Evolutionary conservation across 228 moss, liverwort and hornwort genomes (phyloP), one percentile per base, ranked within the genome.

Genomic region (Sphagnum magellanicum): DNA sequence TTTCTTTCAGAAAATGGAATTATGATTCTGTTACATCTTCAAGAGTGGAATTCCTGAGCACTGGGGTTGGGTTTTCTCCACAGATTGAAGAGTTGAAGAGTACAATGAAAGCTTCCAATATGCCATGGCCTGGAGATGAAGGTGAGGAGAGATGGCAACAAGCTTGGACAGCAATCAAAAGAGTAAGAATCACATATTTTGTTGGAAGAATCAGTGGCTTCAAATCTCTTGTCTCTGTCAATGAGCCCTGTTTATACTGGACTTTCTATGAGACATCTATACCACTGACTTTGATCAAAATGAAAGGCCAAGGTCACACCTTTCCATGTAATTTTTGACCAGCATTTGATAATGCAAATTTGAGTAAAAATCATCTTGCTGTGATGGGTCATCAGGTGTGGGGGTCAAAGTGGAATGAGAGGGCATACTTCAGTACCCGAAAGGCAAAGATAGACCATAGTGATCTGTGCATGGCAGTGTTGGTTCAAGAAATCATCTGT

Each of bases 391-490:
- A 12, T 15, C 74, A 90, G 90, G 97, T 97, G n/a, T 97, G 97
- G 97, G 97, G 85, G 49, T 97, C 91, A 48, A 93, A 97, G 74
- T 97, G 97, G 93, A 97, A 97, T 71, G 93, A 93, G 73, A 78
- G 97, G 58, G 97, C 97, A 4, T 97, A 93, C 78, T 97, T 97
- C 83, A 97, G 97, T 68, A 90, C 87, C 53, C 84, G 91, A 74
- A 97, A 97, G 73, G 88, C 88, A 71, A 90, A 87, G 71, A 97
- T 97, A 61, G 91, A 97, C 76, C 97, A 97, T 60, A 83, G 73
- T 48, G 91, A 93, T 77, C 82, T 97, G 16, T 93, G 83, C 78
- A 97, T 97, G 97, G 91, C 93, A 49, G 93, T 97, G 59, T 83
- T 97, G 13, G 88, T 97, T 14, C 97, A 97, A 81, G 97, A 93